Conservation (phyloP, 108 stramenopile species). For the Pseudonitzschia multiseries region DNA sequence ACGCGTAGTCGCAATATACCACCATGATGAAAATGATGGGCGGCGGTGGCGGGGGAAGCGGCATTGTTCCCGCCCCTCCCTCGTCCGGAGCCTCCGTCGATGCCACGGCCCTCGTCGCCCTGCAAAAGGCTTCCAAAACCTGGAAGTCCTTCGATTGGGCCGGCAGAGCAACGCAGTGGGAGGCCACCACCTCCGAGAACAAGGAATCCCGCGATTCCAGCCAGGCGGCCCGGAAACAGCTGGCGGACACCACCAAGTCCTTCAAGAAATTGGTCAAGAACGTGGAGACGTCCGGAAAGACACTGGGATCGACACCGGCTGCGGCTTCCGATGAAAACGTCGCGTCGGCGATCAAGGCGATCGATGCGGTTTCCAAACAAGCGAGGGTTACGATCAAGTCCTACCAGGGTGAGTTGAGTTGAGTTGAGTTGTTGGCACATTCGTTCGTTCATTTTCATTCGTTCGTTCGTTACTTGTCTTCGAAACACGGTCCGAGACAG, state of each 20-base stretch:
- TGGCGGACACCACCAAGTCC: slow-evolving; percentile 74
- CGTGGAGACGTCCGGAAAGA: slow-evolving; percentile 40
- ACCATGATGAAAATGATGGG: slow-evolving; percentile 20
- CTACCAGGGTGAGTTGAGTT: slow-evolving; percentile 62
- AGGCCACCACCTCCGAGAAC: slow-evolving; percentile 35
- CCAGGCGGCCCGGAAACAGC: slow-evolving; percentile 62
- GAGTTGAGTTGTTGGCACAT: not conserved
- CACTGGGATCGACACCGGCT: slow-evolving; percentile 19
- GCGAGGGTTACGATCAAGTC: slow-evolving; percentile 68
- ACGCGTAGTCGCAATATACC: no score
- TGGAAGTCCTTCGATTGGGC: slow-evolving; percentile 64
- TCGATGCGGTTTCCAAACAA: slow-evolving; percentile 55
- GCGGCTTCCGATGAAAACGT: slow-evolving; percentile 32
- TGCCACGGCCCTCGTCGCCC: slow-evolving; percentile 23
- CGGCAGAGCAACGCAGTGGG: slow-evolving; percentile 44
- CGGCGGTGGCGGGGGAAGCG: slow-evolving; percentile 10
- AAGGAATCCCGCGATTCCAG: slow-evolving; percentile 65
- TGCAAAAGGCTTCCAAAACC: slow-evolving; percentile 50
- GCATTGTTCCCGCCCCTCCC: not conserved
- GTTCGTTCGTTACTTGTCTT: no score
- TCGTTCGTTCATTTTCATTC: not conserved
- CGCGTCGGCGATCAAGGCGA: slow-evolving; percentile 41
- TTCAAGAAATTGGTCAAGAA: slow-evolving; percentile 76
- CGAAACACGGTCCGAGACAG: no score
- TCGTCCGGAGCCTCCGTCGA: no score